Evolutionary conservation across 768 basidiomycete species (phyloP), one percentile per base, ranked within the genome.

Genomic region (Agaricus subrufescens): DNA sequence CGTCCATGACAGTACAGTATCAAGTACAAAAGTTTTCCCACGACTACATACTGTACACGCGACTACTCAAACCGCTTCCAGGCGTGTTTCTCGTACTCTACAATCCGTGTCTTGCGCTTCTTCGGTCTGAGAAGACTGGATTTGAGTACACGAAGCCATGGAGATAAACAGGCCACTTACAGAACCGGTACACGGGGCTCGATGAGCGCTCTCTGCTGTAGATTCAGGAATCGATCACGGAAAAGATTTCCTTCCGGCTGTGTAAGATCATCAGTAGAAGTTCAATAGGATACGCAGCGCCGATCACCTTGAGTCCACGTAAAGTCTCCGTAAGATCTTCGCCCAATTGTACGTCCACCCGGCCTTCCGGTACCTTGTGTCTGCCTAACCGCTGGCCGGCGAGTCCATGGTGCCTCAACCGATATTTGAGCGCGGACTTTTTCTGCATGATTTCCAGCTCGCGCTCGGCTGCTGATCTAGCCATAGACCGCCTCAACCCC

Each of bases 191-290:
- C 81, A 15, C 93, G 84, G 15, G 94, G 94, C 66, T 97, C 94
- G 48, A 96, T 73, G 39, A 95, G 76, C 0, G 89, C 91, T 29
- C 93, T 80, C 59, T 94, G 89, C 64, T 96, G 94, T 65, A 97
- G 73, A 66, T 89, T 93, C 30, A 87, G 70, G 73, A 93, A 94
- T 1, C 92, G 83, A 67, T 97, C 94, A 25, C 85, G 81, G 80
- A 96, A 96, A 34, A 94, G 73, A 66, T 96, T 97, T 26, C 94
- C 94, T 74, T 97, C 94, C 15, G 91, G 91, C 94, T 96, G 58
- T 31, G 50, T 23, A 54, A 52, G 15, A 48, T 39, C 39, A 57
- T 58, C 25, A 50, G 50, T 48, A 29, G 37, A 34, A n/a, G 6
- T 23, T 9, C 9, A 31, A 37, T 40, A 56, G 3, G 19, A 27